Conservation (phyloP, 768 basidiomycete species). For the Hygrocybe coccinea region DNA sequence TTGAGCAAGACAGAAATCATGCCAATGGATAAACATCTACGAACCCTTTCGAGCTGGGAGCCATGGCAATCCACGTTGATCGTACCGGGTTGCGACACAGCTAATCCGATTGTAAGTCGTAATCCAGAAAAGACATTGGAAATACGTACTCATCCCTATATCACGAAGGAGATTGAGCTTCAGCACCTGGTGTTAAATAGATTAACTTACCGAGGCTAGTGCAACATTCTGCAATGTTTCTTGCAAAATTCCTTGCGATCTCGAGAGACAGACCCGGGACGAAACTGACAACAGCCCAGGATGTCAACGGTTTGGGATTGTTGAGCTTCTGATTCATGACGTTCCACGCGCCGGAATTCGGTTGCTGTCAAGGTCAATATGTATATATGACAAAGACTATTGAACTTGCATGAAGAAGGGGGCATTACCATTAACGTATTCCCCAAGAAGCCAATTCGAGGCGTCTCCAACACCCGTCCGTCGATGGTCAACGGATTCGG, state of each 20-base stretch:
- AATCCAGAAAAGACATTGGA: background rate
- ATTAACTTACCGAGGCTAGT: slow-evolving; percentile 9
- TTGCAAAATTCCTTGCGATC: background rate
- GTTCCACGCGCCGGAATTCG: slow-evolving; percentile 28
- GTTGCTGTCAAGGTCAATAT: slow-evolving; percentile 16
- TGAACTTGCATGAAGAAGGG: background rate
- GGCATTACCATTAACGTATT: background rate
- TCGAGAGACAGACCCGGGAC: background rate
- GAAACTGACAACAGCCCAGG: slow-evolving; percentile 21
- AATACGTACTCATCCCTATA: slow-evolving; percentile 17
- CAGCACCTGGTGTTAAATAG: background rate
- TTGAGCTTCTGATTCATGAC: slow-evolving; percentile 18
- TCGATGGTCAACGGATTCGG: slow-evolving; percentile 7
- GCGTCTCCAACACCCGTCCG: slow-evolving; percentile 15
- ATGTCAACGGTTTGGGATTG: slow-evolving; percentile 10
- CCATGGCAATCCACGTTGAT: background rate
- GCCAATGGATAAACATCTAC: background rate
- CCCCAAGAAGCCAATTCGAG: slow-evolving; percentile 12
- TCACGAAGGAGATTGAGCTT: background rate
- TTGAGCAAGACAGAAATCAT: background rate
- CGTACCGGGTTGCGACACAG: background rate
- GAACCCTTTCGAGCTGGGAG: background rate
- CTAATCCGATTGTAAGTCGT: background rate
- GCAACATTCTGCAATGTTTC: slow-evolving; percentile 4
- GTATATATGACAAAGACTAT: background rate